Evolutionary conservation across 148 eudicot genomes (phyloP).

Genomic region (Gaultheria prostrata): DNA sequence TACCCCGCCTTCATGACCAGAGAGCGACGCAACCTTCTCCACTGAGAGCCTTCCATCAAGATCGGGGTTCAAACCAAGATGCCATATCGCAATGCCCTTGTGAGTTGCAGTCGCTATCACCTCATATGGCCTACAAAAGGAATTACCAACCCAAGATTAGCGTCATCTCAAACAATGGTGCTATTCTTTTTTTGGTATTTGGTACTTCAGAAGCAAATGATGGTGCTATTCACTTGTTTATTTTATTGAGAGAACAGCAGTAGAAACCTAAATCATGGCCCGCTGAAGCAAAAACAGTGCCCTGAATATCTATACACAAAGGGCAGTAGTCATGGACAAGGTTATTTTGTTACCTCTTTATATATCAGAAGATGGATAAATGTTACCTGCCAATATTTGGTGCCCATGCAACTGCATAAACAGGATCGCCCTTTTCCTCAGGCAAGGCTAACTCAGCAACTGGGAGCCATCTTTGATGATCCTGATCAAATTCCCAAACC

Average conservation of each 20-base stretch:
- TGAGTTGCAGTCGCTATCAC: constrained; percentile 70
- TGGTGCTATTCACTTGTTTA: background rate
- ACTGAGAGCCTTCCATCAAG: constrained; percentile 77
- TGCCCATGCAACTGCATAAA: constrained; percentile 90
- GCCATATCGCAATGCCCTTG: constrained; percentile 90
- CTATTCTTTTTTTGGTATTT: too few relatives aligned
- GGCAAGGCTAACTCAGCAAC: constrained; percentile 84
- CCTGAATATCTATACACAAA: background rate
- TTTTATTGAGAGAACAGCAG: background rate
- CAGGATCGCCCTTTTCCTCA: constrained; percentile 62
- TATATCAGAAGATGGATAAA: background rate
- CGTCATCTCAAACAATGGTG: background rate
- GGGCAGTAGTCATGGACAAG: background rate
- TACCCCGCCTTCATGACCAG: constrained; percentile 81
- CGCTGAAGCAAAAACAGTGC: background rate
- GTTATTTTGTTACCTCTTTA: background rate
- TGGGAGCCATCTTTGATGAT: constrained; percentile 98
- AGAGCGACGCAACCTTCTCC: constrained; percentile 59
- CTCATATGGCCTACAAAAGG: constrained; percentile 71
- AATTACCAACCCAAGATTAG: background rate
- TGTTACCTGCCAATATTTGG: constrained; percentile 90
- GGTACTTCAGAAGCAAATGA: too few relatives aligned
- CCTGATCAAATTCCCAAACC: constrained; percentile 98
- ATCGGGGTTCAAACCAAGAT: constrained; percentile 74
- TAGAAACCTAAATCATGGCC: background rate